Percentiles rank a stretch among this genome's conserved stretches.
These are phyloP conservation scores for Kappamyces sp. DNA, from an alignment of 192 early-diverging fungal genomes.

Conservation along the genomic window DNA sequence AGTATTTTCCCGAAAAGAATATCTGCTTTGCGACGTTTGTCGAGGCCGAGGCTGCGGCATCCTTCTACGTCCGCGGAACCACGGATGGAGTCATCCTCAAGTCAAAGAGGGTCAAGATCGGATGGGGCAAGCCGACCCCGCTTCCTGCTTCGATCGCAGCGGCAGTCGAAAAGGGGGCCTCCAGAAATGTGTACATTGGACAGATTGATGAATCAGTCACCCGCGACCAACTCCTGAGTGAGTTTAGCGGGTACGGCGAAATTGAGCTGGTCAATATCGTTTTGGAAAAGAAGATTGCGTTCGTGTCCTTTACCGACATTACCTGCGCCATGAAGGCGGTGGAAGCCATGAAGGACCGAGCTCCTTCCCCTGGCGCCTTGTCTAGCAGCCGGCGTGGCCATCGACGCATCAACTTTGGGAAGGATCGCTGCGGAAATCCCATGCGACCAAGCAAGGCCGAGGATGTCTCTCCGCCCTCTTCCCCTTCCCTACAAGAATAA, in stretches of 20 bases:
- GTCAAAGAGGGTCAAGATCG: constrained; percentile 67
- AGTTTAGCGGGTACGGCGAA: constrained; percentile 81
- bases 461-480: not conserved
- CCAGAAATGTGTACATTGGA: constrained; percentile 79
- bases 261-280: constrained; percentile 81
- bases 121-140: constrained; percentile 72
- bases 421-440: constrained; percentile 81
- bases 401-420: constrained; percentile 72
- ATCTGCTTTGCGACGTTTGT: constrained; percentile 83
- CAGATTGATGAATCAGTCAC: constrained; percentile 55
- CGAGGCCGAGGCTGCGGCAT: constrained; percentile 58
- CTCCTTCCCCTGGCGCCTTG: not conserved
- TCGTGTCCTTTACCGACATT: constrained; percentile 82
- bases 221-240: constrained; percentile 62
- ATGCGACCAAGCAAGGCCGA: constrained; percentile 36
- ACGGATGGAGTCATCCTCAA: constrained; percentile 63
- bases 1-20: constrained; percentile 67
- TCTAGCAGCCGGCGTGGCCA: not conserved
- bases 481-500: not conserved
- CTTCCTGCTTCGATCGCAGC: constrained; percentile 38
- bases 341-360: constrained; percentile 56
- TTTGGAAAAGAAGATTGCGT: constrained; percentile 74
- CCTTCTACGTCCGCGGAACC: constrained; percentile 54
- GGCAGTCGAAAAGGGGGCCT: constrained; percentile 60
- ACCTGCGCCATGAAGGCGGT: constrained; percentile 68